Conservation (phyloP, 306 rosid species). For the Canavalia gladiata region DNA sequence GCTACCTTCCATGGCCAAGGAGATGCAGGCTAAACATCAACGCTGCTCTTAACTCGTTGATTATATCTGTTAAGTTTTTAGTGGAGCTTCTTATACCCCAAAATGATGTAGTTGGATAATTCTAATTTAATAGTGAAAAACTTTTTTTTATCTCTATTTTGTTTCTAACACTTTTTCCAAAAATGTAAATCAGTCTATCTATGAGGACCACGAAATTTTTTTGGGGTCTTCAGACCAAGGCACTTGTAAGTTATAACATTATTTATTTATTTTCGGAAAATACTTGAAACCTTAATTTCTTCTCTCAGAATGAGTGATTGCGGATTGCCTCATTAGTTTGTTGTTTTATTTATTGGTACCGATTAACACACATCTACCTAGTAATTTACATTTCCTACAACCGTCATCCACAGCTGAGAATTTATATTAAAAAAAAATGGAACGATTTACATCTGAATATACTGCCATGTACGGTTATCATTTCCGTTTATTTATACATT, state of each 20-base stretch:
- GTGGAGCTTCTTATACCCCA: conserved; percentile 27
- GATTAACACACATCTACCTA: too few species aligned
- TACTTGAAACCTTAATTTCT: neutral
- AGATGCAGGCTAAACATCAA: conserved; percentile 52
- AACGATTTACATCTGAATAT: too few species aligned
- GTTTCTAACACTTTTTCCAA: neutral
- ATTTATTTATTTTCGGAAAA: too few species aligned
- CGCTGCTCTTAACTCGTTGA: conserved; percentile 18
- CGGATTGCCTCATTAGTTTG: too few species aligned
- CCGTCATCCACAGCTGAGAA: too few species aligned
- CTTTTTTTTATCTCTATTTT: neutral
- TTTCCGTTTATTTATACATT: too few species aligned
- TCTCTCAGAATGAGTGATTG: neutral
- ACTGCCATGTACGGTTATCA: too few species aligned
- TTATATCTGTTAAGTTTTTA: neutral
- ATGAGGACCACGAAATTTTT: neutral
- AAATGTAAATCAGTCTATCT: neutral
- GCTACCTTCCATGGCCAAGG: conserved; percentile 87
- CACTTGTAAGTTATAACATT: neutral
- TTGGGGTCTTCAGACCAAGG: neutral
- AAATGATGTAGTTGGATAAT: conserved; percentile 10
- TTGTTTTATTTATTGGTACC: too few species aligned
- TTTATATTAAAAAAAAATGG: too few species aligned
- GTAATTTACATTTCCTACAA: too few species aligned
- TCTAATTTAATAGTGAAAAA: conserved; percentile 7